These are phyloP conservation scores for Alternaria novae-zelandiae DNA, from an alignment of 2,329 filamentous ascomycete genomes.

Conservation along the genomic window DNA sequence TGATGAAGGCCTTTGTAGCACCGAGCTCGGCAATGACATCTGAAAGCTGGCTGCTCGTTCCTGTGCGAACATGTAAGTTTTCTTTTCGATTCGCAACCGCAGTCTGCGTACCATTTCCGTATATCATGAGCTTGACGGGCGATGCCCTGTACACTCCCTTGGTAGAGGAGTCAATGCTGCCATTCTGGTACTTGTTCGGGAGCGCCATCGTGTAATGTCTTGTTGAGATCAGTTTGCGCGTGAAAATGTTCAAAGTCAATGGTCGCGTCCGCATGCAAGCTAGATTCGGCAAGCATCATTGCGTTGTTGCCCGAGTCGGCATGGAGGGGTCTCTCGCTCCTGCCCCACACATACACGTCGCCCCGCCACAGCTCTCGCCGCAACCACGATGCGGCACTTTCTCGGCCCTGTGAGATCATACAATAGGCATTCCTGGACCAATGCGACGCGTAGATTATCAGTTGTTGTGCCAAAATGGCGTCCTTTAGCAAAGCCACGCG, in stretches of 20 bases:
- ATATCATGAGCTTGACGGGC: constrained; percentile 47
- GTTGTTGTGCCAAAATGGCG: constrained; percentile 27
- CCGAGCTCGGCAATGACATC: constrained; percentile 43
- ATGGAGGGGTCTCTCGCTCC: constrained; percentile 36
- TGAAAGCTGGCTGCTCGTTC: constrained; percentile 41
- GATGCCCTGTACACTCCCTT: constrained; percentile 47
- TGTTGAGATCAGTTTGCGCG: neutral
- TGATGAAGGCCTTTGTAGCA: constrained; percentile 61
- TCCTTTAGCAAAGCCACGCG: constrained; percentile 37
- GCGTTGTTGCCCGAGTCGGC: constrained; percentile 26
- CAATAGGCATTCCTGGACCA: neutral
- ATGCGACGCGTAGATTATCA: neutral
- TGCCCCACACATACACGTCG: constrained; percentile 38
- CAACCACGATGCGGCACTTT: constrained; percentile 31
- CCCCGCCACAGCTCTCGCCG: constrained; percentile 37
- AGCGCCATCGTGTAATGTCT: constrained; percentile 32
- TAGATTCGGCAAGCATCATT: constrained; percentile 8
- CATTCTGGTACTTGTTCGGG: constrained; percentile 43
- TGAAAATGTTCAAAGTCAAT: constrained; percentile 3
- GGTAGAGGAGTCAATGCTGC: constrained; percentile 40
- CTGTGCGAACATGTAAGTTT: constrained; percentile 19
- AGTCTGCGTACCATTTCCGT: constrained; percentile 37
- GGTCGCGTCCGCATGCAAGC: constrained; percentile 10
- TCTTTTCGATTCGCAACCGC: neutral
- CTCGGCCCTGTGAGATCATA: constrained; percentile 14